These are phyloP conservation scores for Paracamarosporium sp. DNA, from an alignment of 2,329 filamentous ascomycete species.

Conservation along the genomic window DNA sequence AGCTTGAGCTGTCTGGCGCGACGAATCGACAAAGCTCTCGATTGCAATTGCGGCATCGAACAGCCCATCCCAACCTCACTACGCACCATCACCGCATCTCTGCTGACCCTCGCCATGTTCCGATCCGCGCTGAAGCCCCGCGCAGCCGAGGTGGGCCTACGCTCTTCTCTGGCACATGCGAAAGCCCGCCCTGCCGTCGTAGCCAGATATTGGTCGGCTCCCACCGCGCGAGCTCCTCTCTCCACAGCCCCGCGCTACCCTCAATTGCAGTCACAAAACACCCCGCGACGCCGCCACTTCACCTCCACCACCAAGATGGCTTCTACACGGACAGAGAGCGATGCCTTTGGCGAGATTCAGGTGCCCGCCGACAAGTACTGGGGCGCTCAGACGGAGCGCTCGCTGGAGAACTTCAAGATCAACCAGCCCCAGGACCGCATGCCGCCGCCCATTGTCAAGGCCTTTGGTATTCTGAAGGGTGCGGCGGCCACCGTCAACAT, in stretches of 20 bases:
- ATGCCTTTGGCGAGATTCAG: constrained; percentile 97
- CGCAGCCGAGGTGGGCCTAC: constrained; percentile 44
- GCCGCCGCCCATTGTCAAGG: constrained; percentile 89
- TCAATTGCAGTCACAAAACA: constrained; percentile 24
- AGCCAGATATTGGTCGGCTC: constrained; percentile 15
- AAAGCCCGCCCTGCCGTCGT: constrained; percentile 36
- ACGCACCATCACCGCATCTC: constrained; percentile 1
- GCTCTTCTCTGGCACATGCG: constrained; percentile 45
- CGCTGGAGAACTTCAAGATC: constrained; percentile 97
- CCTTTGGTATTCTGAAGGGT: constrained; percentile 97
- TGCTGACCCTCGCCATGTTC: constrained; percentile 36
- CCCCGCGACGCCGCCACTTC: constrained; percentile 38
- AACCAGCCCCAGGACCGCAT: constrained; percentile 99
- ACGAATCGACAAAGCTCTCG: neutral
- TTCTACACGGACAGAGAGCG: constrained; percentile 81
- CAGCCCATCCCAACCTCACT: neutral
- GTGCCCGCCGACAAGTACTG: constrained; percentile 94
- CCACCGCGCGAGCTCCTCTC: constrained; percentile 27
- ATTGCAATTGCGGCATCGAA: constrained; percentile 6
- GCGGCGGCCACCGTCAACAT: constrained; percentile 96
- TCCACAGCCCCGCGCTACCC: constrained; percentile 30
- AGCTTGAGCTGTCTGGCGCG: neutral
- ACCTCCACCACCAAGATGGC: constrained; percentile 43
- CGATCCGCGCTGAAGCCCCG: constrained; percentile 40
- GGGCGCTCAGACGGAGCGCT: constrained; percentile 97